Base-by-base conservation (phyloP, 768 basidiomycete species). In the Guyanaporus albipodus region DNA sequence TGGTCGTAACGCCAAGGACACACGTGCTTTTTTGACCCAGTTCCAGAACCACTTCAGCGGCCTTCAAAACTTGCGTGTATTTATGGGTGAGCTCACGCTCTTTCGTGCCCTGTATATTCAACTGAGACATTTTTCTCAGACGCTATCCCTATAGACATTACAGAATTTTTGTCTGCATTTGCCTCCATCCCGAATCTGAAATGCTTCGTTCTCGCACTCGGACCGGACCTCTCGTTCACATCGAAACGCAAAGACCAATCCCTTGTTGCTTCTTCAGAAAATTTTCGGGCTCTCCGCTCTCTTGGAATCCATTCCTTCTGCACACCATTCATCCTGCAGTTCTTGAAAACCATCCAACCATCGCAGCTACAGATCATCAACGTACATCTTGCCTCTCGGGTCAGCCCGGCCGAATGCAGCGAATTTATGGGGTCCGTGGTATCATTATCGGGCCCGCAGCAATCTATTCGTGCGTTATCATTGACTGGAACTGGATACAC, bases 301-400 rank as follows among this genome's bases (percentile, higher is more conserved):
- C 56, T 57, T 5, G 52, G 47, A 0, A 38, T 58, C 32, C 46
- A 49, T 32, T 44, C 52, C 4, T 57, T 54, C n/a, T 54, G 56
- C 18, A 32, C 10, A 0, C 32, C 56, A 2, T 54, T 46, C 18
- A 18, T 38, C 28, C 12, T 49, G 1, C 52, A 42, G 10, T 8
- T 57, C 4, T 33, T 57, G 22, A 50, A 46, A 21, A 17, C 29
- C 22, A 24, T 54, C 11, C 56, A 18, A 15, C 2, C 52, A 17
- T 46, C 47, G n/a, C 47, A 33, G 8, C 56, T 57, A 28, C 34
- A 41, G 34, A 38, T 58, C 18, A 11, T 58, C 4, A 58, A 56
- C 33, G 21, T 56, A 12, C 38, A 58, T 42, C 28, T 57, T 15
- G 54, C 54, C 6, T 52, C 38, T 9, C 41, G 39, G 9, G 52